Evolutionary conservation across 495 filamentous ascomycete genomes (phyloP).

Genomic region (Aspergillus baeticus): DNA sequence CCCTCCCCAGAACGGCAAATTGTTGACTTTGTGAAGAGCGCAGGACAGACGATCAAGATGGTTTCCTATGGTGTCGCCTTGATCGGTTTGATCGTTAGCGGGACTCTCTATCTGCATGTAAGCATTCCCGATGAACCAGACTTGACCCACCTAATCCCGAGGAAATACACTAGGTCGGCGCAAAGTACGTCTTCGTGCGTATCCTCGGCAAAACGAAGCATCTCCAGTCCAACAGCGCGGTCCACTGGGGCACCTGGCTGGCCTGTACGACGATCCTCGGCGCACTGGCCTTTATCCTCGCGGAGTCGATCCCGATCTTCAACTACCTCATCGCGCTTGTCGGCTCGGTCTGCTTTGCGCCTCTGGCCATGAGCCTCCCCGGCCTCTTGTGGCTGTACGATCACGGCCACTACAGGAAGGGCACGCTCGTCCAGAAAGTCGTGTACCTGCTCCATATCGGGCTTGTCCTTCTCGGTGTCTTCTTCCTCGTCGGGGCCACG

Average conservation of each 20-base stretch:
- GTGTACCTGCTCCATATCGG: conserved; percentile 29
- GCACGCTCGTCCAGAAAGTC: background rate
- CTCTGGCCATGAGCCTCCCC: conserved; percentile 12
- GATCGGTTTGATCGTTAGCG: conserved; percentile 54
- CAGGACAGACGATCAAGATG: conserved; percentile 60
- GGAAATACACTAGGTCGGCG: conserved; percentile 38
- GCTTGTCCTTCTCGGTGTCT: conserved; percentile 33
- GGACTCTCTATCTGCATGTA: conserved; percentile 57
- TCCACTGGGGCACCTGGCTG: conserved; percentile 54
- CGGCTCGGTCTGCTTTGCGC: conserved; percentile 35
- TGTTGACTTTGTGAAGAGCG: conserved; percentile 35
- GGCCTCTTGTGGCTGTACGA: conserved; percentile 5
- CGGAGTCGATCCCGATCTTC: conserved; percentile 70
- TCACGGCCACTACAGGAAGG: conserved; percentile 6
- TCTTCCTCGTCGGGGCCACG: conserved; percentile 41
- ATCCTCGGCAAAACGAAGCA: conserved; percentile 52
- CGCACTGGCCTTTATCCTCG: conserved; percentile 60
- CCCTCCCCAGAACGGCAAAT: background rate
- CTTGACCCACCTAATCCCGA: conserved; percentile 23
- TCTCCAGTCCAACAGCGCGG: conserved; percentile 54
- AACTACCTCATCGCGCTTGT: conserved; percentile 56
- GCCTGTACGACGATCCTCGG: conserved; percentile 53
- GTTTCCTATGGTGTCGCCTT: conserved; percentile 71
- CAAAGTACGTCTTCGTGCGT: conserved; percentile 65
- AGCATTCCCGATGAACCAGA: background rate